A percentile compares a stretch with the other conserved stretches of the same genome.
Conservation (phyloP, 371 early-diverging fungal species). For the Entomophthora muscae region DNA sequence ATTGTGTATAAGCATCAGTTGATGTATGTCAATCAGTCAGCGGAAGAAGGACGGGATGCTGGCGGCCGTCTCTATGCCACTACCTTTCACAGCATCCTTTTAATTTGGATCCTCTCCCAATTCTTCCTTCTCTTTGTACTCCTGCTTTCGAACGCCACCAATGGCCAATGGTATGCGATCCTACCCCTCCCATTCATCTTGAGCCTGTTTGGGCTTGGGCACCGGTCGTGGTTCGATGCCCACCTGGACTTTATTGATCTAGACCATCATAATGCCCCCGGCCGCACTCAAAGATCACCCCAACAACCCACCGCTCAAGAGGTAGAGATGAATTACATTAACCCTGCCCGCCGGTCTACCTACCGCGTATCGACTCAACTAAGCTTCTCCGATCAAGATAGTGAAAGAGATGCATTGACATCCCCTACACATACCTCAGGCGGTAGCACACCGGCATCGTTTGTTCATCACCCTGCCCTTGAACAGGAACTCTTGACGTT, state of each 20-base stretch:
- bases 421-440: not conserved
- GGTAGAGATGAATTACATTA: not conserved
- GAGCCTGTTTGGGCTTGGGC: not conserved
- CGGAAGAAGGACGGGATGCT: conserved; percentile 3
- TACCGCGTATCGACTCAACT: no score
- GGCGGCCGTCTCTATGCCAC: not conserved
- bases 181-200: conserved; percentile 1
- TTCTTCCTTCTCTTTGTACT: conserved; percentile 1
- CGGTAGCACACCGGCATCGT: not conserved
- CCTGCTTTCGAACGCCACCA: conserved; percentile 2
- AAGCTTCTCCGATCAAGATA: not conserved
- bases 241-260: not conserved
- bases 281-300: not conserved
- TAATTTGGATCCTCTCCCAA: conserved; percentile 6
- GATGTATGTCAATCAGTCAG: conserved; percentile 8
- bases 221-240: not conserved
- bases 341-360: not conserved
- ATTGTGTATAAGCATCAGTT: conserved; percentile 10
- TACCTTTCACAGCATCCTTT: not conserved
- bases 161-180: conserved; percentile 3
- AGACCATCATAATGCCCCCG: not conserved
- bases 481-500: not conserved
- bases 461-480: not conserved
- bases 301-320: not conserved
- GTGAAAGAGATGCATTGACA: not conserved